Conservation (phyloP, 192 early-diverging fungal species). For the Irineochytrium annulatum region DNA sequence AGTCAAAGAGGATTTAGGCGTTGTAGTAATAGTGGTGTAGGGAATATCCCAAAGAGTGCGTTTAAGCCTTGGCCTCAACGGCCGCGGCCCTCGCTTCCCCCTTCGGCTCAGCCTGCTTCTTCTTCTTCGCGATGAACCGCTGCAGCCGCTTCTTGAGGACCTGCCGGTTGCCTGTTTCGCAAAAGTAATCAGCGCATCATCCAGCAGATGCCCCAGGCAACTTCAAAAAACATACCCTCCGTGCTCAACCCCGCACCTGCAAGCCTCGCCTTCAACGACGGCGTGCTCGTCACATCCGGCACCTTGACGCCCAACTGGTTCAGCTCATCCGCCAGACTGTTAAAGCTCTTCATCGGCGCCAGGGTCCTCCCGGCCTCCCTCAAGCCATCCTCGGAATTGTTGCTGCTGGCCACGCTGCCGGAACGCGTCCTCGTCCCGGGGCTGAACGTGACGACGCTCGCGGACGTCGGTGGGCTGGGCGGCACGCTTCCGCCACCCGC, state of each 20-base stretch:
- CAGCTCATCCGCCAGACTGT: neutral
- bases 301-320: neutral
- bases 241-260: slow-evolving; percentile 22
- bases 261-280: slow-evolving; percentile 3
- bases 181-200: too few relatives aligned
- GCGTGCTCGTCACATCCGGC: neutral
- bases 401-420: too few relatives aligned
- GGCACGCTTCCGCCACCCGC: neutral
- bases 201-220: too few relatives aligned
- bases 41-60: too few relatives aligned
- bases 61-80: too few relatives aligned
- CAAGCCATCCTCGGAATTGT: neutral
- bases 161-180: slow-evolving; percentile 22
- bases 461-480: neutral
- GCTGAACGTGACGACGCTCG: neutral
- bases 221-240: too few relatives aligned
- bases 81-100: too few relatives aligned
- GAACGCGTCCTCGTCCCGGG: too few relatives aligned
- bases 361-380: neutral
- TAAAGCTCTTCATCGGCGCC: neutral
- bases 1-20: too few relatives aligned
- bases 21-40: too few relatives aligned
- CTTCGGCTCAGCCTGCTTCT: slow-evolving; percentile 18
- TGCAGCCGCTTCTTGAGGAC: slow-evolving; percentile 25
- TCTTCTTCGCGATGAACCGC: slow-evolving; percentile 11